These are phyloP conservation scores for Tetraselmis chui DNA, from an alignment of 139 green algal genomes.

Conservation along the genomic window DNA sequence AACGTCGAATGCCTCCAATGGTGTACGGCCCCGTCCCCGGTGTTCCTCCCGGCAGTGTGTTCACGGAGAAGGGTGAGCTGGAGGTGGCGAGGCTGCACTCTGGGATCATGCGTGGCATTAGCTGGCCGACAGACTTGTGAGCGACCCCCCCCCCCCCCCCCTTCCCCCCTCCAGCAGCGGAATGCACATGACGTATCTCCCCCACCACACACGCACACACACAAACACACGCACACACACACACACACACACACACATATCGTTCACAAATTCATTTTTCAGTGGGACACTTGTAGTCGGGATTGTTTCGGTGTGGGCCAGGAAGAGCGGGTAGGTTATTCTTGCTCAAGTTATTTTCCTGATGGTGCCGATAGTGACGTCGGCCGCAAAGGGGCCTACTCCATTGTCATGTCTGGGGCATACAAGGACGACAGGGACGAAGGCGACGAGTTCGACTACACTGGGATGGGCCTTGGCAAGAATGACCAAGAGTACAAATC, in stretches of 20 bases:
- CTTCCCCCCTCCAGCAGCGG: no score
- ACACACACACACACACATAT: background rate
- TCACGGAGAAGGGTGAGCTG: slow-evolving; percentile 29
- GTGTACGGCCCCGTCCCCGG: slow-evolving; percentile 37
- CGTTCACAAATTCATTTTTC: background rate
- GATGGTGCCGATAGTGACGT: background rate
- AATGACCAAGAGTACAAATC: background rate
- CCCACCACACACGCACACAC: no score
- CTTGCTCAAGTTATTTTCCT: no score
- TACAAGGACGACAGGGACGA: slow-evolving; percentile 56
- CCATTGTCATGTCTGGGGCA: slow-evolving; percentile 47
- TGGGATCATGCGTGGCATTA: slow-evolving; percentile 37
- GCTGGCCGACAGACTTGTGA: slow-evolving; percentile 9
- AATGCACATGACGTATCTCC: no score
- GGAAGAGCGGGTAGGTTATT: no score
- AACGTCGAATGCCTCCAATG: slow-evolving; percentile 7
- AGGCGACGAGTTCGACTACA: slow-evolving; percentile 49
- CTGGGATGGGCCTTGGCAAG: slow-evolving; percentile 18
- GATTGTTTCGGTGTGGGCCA: no score
- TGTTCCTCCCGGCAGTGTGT: slow-evolving; percentile 24
- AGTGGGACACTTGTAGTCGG: background rate
- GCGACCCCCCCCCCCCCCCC: no score
- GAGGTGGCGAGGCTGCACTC: slow-evolving; percentile 27
- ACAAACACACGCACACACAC: no score
- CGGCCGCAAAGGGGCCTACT: slow-evolving; percentile 18